Base-by-base conservation (phyloP, 106 monocot species). In the Platanthera guangdongensis region DNA sequence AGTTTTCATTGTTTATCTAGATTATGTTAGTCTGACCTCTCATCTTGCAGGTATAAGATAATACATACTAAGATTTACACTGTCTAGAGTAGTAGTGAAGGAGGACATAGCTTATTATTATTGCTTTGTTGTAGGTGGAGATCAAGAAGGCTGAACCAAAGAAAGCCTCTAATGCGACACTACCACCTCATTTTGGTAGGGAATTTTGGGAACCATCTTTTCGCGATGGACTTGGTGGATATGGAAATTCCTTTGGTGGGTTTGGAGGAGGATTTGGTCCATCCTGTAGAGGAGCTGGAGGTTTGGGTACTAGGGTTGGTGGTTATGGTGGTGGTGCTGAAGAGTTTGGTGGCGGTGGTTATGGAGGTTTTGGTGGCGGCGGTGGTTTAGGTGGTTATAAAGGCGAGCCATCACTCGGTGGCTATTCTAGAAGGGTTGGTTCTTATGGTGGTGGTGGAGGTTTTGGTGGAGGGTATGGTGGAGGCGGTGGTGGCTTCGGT, bases 101-200 rank as follows among this genome's bases (percentile, higher is more conserved):
- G n/a, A n/a, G n/a, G n/a, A n/a, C n/a, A n/a, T n/a, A n/a, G n/a
- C n/a, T n/a, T n/a, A n/a, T n/a, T n/a, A n/a, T n/a, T n/a, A n/a
- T n/a, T n/a, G n/a, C 82, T 91, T 87, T 84, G 68, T 86, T 96
- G 87, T 90, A 99, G 97, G 97, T 99, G 82, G 97, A 99, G 85
- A 86, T 99, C 81, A 99, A 99, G 91, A 99, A 90, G 83, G 97
- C 97, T 80, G 94, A 99, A 85, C 97, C 94, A 84, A 99, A 94
- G 92, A 99, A 94, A 88, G 48, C 89, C 60, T 84, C 64, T 64
- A 64, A 84, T 75, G 87, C 84, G 67, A 78, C 84, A 70, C 80
- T 82, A 51, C 72, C 80, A 11, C 15, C 85, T 70, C 80, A 83
- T 57, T 94, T 76, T 85, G 82, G 70, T 89, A 87, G 88, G 65